A percentile compares a stretch with the other conserved stretches of the same genome.
These are phyloP conservation scores for Cupressus sempervirens DNA, from an alignment of 75 land plant species.

Conservation along the genomic window DNA sequence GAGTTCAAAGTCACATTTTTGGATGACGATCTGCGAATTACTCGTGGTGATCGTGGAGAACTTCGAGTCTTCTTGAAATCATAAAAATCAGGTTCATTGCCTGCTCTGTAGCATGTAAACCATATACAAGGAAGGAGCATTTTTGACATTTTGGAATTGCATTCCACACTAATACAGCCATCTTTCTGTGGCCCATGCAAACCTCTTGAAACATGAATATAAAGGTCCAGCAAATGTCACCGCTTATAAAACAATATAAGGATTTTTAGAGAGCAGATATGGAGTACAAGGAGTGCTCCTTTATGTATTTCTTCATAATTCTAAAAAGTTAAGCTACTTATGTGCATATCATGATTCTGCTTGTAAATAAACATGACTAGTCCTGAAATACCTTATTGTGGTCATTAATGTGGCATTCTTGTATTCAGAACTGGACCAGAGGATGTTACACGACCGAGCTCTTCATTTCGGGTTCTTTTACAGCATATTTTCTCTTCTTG, in stretches of 20 bases:
- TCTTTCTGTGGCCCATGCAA: not conserved
- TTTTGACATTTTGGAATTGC: not conserved
- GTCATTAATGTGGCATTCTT: not conserved
- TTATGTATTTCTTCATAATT: not conserved
- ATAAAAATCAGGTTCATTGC: constrained; percentile 13
- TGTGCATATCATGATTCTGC: not conserved
- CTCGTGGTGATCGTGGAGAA: constrained; percentile 93
- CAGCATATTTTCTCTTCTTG: not conserved
- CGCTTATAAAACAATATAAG: not conserved
- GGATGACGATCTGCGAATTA: constrained; percentile 74
- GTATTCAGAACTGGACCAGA: not conserved
- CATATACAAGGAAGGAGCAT: not conserved
- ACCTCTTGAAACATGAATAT: not conserved
- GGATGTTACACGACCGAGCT: not conserved
- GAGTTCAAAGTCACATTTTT: constrained; percentile 79
- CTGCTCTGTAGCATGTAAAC: not conserved
- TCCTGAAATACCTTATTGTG: not conserved
- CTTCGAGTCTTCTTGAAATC: constrained; percentile 86
- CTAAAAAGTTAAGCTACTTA: not conserved
- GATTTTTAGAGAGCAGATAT: not conserved
- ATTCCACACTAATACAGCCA: not conserved
- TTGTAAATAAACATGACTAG: not conserved
- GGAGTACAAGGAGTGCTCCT: not conserved
- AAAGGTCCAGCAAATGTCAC: not conserved
- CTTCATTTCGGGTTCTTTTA: not conserved